Conservation (phyloP, 305 asterid genomes). For the Rubia occidens region DNA sequence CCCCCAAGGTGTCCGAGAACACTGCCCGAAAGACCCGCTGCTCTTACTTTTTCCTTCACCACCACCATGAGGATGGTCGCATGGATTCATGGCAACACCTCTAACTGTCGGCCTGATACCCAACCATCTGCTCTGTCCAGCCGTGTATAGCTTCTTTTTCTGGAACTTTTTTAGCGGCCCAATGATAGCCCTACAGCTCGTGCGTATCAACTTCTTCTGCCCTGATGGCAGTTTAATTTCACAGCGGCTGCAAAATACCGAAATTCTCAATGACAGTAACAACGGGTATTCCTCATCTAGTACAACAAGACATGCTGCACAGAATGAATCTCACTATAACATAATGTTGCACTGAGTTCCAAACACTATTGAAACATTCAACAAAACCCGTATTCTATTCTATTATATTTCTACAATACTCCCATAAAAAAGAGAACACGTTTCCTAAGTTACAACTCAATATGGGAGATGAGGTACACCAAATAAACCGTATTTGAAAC, state of each 20-base stretch:
- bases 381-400: neutral
- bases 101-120: slow-evolving; percentile 77
- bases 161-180: slow-evolving; percentile 55
- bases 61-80: slow-evolving; percentile 94
- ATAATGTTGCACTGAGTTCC: slow-evolving; percentile 1
- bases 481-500: too few species aligned
- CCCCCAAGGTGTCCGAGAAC: slow-evolving; percentile 81
- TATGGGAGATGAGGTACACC: neutral
- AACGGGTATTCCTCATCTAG: neutral
- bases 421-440: too few species aligned
- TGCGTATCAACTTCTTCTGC: slow-evolving; percentile 58
- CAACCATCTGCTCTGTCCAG: slow-evolving; percentile 77
- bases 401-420: neutral
- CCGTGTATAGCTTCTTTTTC: slow-evolving; percentile 69
- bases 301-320: neutral
- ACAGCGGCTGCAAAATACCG: slow-evolving; percentile 31
- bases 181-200: slow-evolving; percentile 63
- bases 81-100: slow-evolving; percentile 93
- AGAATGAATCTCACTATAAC: neutral
- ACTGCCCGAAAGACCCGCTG: slow-evolving; percentile 69
- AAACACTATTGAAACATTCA: neutral
- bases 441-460: neutral
- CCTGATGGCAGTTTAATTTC: slow-evolving; percentile 72
- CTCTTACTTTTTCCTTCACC: slow-evolving; percentile 98
- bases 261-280: neutral